Conservation (phyloP, 2,329 filamentous ascomycete genomes). For the Pleomassaria siparia region DNA sequence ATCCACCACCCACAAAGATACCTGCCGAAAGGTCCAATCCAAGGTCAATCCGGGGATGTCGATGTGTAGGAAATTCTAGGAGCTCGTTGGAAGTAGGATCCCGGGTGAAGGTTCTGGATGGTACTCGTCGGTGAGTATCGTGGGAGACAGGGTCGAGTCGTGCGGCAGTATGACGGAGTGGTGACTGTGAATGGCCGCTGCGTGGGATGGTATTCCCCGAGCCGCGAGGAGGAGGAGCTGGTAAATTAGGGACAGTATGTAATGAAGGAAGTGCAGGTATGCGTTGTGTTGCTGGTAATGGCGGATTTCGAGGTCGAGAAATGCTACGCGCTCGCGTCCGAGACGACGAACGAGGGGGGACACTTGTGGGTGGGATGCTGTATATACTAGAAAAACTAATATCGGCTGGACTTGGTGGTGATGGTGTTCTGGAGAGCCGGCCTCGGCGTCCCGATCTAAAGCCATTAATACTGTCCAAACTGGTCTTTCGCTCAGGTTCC, state of each 20-base stretch:
- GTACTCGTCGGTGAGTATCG: constrained; percentile 45
- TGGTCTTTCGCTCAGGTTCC: constrained; percentile 31
- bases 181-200: constrained; percentile 51
- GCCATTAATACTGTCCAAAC: constrained; percentile 23
- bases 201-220: constrained; percentile 45
- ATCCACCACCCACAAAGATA: constrained; percentile 58
- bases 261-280: constrained; percentile 16
- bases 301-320: constrained; percentile 23
- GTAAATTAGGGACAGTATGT: constrained; percentile 19
- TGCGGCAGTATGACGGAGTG: constrained; percentile 48
- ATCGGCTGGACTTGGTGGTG: constrained; percentile 35
- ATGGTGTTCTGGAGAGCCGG: constrained; percentile 32
- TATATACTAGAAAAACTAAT: constrained; percentile 48
- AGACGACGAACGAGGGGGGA: constrained; percentile 52
- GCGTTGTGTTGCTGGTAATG: constrained; percentile 18
- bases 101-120: constrained; percentile 53
- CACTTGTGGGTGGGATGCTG: constrained; percentile 48
- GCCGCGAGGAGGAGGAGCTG: constrained; percentile 27
- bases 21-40: constrained; percentile 54
- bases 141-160: constrained; percentile 47
- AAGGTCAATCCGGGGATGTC: constrained; percentile 52
- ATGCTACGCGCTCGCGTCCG: constrained; percentile 28
- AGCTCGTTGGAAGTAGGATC: constrained; percentile 51
- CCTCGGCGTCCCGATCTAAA: constrained; percentile 29
- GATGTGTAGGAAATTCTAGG: constrained; percentile 51